Evolutionary conservation across 441 rosid genomes (phyloP), one percentile per base, ranked within the genome.

Genomic region (Euphorbia corollata): DNA sequence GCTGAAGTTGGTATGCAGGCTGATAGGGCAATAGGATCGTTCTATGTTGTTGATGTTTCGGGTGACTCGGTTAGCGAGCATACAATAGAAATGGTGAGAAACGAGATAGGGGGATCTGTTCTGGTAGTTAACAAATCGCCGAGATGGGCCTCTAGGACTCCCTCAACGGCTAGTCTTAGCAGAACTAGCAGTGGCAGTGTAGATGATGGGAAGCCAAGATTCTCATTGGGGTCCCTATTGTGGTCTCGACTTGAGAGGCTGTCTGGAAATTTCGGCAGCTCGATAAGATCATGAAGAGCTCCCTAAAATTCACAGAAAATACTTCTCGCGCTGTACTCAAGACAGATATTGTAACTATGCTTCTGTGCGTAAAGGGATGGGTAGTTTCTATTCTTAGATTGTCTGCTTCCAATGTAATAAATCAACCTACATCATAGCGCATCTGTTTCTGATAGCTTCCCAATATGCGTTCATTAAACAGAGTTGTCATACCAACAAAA

Each of bases 191-290:
- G 71, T 30, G 60, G 77, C 70, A 69, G 73, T 9, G 60, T 67
- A 45, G 82, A 61, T 6, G 67, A 78, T 8, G 83, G 82, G 8
- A 79, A 74, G 77, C 83, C 84, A 0, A 80, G 67, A 67, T 67
- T 78, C 53, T 88, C 96, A 7, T 55, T 88, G 51, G 96, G 96
- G 45, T 84, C 79, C 75, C 50, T 88, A 55, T 43, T 92, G 20
- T 87, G 96, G 98, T 83, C 97, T 16, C 87, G 77, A 23, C 75
- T 90, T 4, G 98, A 83, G 73, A 75, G 87, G 27, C 70, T 90
- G 51, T 90, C 96, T 0, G 71, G 76, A 61, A 83, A 78, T 63
- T 82, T 88, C 38, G 64, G 88, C 51, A 63, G 88, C n/a, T 80
- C 86, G 20, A 83, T 83, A 16, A 67, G 73, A 68, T 68, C 77